Percentiles rank a stretch among this genome's conserved stretches.
Conservation (phyloP, 345 rosid genomes). For the Orychophragmus violaceus region DNA sequence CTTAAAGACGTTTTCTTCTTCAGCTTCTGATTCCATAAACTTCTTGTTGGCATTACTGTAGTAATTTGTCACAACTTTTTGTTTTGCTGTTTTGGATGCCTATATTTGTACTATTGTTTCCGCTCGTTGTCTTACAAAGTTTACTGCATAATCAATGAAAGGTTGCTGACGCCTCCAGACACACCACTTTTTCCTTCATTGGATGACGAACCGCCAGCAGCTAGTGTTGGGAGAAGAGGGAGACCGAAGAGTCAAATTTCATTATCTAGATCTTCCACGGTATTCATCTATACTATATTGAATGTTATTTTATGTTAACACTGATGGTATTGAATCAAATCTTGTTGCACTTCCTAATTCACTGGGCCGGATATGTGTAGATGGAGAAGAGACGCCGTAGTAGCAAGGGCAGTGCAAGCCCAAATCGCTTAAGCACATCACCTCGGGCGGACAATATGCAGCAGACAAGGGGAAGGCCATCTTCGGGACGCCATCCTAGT, state of each 20-base stretch:
- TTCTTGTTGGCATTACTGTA: neutral
- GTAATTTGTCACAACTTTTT: neutral
- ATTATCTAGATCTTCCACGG: constrained; percentile 91
- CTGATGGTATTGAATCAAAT: constrained; percentile 8
- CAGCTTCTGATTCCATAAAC: neutral
- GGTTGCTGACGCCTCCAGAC: constrained; percentile 98
- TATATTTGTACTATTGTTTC: neutral
- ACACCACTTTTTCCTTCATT: constrained; percentile 92
- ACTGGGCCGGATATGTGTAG: constrained; percentile 35
- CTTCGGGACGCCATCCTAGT: constrained; percentile 71
- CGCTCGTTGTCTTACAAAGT: constrained; percentile 31
- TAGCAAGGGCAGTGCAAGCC: constrained; percentile 95
- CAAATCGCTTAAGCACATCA: constrained; percentile 88
- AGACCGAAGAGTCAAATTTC: constrained; percentile 88
- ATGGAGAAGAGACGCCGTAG: constrained; percentile 90
- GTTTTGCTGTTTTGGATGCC: constrained; percentile 4
- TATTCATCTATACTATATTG: constrained; percentile 23
- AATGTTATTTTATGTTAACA: neutral
- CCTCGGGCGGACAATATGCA: constrained; percentile 64
- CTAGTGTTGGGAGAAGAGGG: constrained; percentile 58
- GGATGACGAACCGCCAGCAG: constrained; percentile 72
- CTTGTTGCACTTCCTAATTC: constrained; percentile 1
- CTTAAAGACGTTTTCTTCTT: neutral
- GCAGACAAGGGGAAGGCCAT: constrained; percentile 78
- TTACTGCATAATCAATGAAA: constrained; percentile 37